phyloP scores from a whole-genome alignment of 1,139 yeast species.

The Chernovozyma sophiae-reginae region DNA sequence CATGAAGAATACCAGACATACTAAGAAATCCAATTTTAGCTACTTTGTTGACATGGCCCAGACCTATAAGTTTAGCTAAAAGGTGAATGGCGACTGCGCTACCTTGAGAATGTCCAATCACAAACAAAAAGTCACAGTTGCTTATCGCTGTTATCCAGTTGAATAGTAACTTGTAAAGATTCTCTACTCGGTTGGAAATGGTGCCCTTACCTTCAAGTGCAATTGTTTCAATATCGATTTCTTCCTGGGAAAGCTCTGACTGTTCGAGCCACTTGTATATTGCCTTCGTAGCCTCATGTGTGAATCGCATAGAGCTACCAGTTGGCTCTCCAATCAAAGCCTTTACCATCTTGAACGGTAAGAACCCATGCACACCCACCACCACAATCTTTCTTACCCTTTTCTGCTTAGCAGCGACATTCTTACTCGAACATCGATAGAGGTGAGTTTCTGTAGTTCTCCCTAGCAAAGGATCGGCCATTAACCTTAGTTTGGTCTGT shows the following conservation, averaged over 20 bases:
- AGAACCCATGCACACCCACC: slow-evolving; percentile 49
- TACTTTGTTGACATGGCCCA: slow-evolving; percentile 12
- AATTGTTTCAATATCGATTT: slow-evolving; percentile 38
- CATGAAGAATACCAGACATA: slow-evolving; percentile 43
- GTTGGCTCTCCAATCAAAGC: slow-evolving; percentile 45
- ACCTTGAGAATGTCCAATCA: slow-evolving; percentile 45
- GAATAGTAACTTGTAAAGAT: slow-evolving; percentile 30
- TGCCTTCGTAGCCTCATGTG: slow-evolving; percentile 32
- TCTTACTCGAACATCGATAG: slow-evolving; percentile 18
- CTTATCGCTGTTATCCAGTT: slow-evolving; percentile 40
- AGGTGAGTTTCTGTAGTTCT: slow-evolving; percentile 31
- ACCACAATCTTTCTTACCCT: slow-evolving; percentile 34
- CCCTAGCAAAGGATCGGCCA: slow-evolving; percentile 29
- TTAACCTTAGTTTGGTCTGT: slow-evolving; percentile 35
- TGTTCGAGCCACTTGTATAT: slow-evolving; percentile 36
- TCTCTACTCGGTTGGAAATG: slow-evolving; percentile 36
- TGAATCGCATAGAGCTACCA: slow-evolving; percentile 37
- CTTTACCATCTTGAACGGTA: slow-evolving; percentile 49
- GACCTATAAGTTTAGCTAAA: slow-evolving; percentile 28
- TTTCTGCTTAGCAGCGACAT: slow-evolving; percentile 15
- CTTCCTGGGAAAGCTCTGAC: slow-evolving; percentile 18
- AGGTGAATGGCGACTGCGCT: slow-evolving; percentile 42
- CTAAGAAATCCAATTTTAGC: slow-evolving; percentile 39
- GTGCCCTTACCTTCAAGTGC: slow-evolving; percentile 53
- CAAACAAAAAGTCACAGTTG: slow-evolving; percentile 38